These are phyloP conservation scores for Microascus cirrosus DNA, from an alignment of 2,329 filamentous ascomycete species.

Conservation along the genomic window DNA sequence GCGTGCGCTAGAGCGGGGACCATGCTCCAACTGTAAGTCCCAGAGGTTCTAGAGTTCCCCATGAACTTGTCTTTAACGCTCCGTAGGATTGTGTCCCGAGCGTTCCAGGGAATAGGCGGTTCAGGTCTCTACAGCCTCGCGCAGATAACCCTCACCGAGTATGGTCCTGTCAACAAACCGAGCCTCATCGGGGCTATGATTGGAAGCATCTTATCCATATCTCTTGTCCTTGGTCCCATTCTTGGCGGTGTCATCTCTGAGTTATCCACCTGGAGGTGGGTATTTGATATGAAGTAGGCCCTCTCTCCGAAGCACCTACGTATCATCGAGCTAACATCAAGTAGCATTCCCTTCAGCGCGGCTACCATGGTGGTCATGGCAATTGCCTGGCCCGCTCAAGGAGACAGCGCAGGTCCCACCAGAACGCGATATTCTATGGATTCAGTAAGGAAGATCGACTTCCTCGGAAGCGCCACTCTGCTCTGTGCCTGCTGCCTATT, in stretches of 20 bases:
- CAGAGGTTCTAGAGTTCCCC: neutral
- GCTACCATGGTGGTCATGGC: conserved; percentile 28
- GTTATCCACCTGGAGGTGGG: conserved; percentile 43
- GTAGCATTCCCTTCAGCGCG: conserved; percentile 36
- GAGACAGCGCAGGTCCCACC: conserved; percentile 4
- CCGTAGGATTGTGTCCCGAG: conserved; percentile 43
- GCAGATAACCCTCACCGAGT: conserved; percentile 44
- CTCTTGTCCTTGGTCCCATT: conserved; percentile 47
- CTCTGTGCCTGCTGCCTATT: conserved; percentile 40
- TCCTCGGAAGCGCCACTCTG: conserved; percentile 37
- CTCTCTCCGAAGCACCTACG: neutral
- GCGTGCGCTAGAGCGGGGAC: conserved; percentile 37
- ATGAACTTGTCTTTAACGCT: neutral
- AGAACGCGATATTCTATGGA: conserved; percentile 18
- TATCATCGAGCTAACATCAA: neutral
- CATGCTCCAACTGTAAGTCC: conserved; percentile 39
- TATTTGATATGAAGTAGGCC: conserved; percentile 51
- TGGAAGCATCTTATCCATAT: conserved; percentile 42
- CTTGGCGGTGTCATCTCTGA: conserved; percentile 45
- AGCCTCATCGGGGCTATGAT: conserved; percentile 43
- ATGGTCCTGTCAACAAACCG: conserved; percentile 40
- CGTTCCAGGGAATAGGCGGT: conserved; percentile 49
- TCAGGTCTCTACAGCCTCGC: conserved; percentile 51
- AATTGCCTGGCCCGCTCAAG: conserved; percentile 6
- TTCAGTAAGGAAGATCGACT: conserved; percentile 37